Evolutionary conservation across 129 eudicot species (phyloP), one percentile per base, ranked within the genome.

Genomic region (Flaveria bidentis): DNA sequence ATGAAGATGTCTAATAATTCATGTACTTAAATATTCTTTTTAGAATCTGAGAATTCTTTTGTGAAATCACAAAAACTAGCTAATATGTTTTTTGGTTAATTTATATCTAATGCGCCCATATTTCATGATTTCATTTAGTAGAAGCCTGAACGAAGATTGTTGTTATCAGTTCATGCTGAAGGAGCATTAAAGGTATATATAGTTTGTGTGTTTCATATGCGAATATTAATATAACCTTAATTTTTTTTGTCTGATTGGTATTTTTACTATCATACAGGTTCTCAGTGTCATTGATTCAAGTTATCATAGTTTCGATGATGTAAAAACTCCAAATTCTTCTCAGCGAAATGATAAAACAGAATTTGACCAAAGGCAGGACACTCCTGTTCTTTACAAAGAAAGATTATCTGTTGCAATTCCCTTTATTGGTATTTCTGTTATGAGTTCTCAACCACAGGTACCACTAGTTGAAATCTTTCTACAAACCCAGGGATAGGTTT

Each of bases 111-210:
- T 65, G 51, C 56, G 9, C 26, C 70, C 33, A 75, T 49, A 44
- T 44, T 44, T 58, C 45, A 63, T 60, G 14, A 70, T 80, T 60
- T 44, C 42, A 25, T 76, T 80, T 84, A 14, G 22, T 92, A 91
- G 97, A 95, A 91, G 76, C 91, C 91, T 73, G 94, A 91, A 84
- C 89, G 97, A 82, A 95, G 84, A 70, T 82, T 95, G 86, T 70
- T 89, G 7, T 65, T 92, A 58, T 89, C 96, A 77, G 94, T 95
- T 68, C 99, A 88, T 82, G 93, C 99, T 74, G 99, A 91, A 90
- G 97, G 99, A 67, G 97, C 96, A 66, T 76, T 88, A 74, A 95
- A 91, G 97, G 99, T 94, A 71, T 76, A 63, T 85, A 71, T 78
- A 67, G 41, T 71, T 75, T 33, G 20, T 12, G 44, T 80, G 50